These are phyloP conservation scores for Clavispora fructus DNA, from an alignment of 805 yeast species.

Conservation along the genomic window DNA sequence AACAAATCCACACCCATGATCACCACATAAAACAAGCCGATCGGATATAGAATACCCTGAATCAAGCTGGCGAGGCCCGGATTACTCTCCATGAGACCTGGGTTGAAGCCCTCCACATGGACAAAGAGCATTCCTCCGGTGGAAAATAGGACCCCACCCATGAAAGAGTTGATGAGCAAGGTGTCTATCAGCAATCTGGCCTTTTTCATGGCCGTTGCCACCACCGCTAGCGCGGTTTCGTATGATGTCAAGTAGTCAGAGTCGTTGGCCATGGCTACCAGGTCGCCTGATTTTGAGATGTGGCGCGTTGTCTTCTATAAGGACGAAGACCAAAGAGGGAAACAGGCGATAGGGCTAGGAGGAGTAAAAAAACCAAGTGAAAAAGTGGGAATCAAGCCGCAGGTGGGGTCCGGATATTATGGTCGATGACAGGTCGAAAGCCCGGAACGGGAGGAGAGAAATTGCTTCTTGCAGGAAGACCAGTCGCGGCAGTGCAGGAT, in stretches of 20 bases:
- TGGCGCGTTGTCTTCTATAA: neutral
- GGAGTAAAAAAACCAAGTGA: neutral
- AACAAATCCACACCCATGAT: slow-evolving; percentile 70
- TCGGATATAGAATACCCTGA: slow-evolving; percentile 61
- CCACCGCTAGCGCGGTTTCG: slow-evolving; percentile 79
- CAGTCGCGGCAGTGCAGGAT: neutral
- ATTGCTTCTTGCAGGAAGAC: neutral
- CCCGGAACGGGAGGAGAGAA: neutral
- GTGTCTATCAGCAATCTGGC: slow-evolving; percentile 60
- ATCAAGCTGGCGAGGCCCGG: slow-evolving; percentile 51
- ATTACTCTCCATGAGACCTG: slow-evolving; percentile 33
- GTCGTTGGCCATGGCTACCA: slow-evolving; percentile 14
- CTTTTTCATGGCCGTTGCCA: slow-evolving; percentile 82
- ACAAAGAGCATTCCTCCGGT: slow-evolving; percentile 70
- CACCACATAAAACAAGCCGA: slow-evolving; percentile 72
- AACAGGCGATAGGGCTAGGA: neutral
- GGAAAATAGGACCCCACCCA: slow-evolving; percentile 67
- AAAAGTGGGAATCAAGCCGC: neutral
- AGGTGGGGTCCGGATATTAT: neutral
- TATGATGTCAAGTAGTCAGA: slow-evolving; percentile 61
- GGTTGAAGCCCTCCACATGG: slow-evolving; percentile 48
- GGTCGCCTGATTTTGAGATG: neutral
- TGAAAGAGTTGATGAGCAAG: slow-evolving; percentile 55
- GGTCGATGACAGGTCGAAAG: neutral
- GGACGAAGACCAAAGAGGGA: too few relatives aligned